Conservation (phyloP, 306 rosid species). For the Betula pendula region DNA sequence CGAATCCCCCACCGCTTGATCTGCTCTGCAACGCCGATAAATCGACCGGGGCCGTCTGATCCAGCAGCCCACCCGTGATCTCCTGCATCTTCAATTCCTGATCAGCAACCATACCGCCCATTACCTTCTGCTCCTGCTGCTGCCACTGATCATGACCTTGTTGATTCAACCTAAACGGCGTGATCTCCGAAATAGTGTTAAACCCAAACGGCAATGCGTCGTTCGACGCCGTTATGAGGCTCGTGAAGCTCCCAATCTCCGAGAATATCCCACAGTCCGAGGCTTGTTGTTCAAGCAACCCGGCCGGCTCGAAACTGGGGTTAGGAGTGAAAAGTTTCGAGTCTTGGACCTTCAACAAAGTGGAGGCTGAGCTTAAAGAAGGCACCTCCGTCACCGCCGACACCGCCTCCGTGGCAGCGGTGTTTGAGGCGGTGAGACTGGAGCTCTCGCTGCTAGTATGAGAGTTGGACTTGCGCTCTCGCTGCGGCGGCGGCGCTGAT, state of each 20-base stretch:
- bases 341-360: constrained; percentile 32
- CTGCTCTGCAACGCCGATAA: constrained; percentile 47
- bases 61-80: constrained; percentile 40
- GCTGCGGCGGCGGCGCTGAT: constrained; percentile 1
- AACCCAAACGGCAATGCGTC: constrained; percentile 53
- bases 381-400: constrained; percentile 41
- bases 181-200: constrained; percentile 38
- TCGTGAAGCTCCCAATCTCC: constrained; percentile 73
- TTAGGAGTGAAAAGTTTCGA: constrained; percentile 36
- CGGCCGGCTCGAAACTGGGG: constrained; percentile 28
- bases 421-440: constrained; percentile 59
- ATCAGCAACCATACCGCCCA: constrained; percentile 6
- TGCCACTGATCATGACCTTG: constrained; percentile 17
- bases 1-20: constrained; percentile 50
- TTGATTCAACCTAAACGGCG: constrained; percentile 52
- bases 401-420: constrained; percentile 41
- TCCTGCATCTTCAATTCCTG: constrained; percentile 56
- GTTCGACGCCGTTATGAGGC: constrained; percentile 60
- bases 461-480: too few species aligned
- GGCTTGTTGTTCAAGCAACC: constrained; percentile 39
- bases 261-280: constrained; percentile 65
- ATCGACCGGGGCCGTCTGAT: constrained; percentile 57
- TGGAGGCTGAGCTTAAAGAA: constrained; percentile 35
- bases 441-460: too few species aligned
- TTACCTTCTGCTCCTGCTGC: constrained; percentile 40